Conservation (phyloP, 164 flowering plant genomes). For the Paratinospora sagittata region DNA sequence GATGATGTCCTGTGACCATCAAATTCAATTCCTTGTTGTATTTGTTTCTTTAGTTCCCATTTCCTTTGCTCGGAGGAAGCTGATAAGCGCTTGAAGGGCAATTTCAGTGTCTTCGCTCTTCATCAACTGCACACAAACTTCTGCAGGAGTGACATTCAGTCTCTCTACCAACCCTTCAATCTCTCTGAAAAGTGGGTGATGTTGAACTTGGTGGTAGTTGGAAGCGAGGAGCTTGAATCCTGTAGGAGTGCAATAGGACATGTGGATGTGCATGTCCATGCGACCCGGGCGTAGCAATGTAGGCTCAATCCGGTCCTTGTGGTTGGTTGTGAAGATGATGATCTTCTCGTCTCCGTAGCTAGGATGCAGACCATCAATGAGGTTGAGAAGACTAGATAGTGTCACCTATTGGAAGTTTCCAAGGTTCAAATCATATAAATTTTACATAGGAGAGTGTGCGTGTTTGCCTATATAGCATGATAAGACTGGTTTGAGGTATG, state of each 20-base stretch:
- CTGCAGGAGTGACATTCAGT: conserved; percentile 45
- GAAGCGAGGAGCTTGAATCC: conserved; percentile 38
- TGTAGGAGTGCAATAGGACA: conserved; percentile 44
- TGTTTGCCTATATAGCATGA: not conserved
- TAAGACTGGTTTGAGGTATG: not conserved
- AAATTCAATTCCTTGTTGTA: not conserved
- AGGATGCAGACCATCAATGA: conserved; percentile 42
- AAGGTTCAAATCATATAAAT: no score
- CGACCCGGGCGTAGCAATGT: conserved; percentile 44
- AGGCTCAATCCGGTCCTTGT: conserved; percentile 36
- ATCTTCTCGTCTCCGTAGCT: conserved; percentile 45
- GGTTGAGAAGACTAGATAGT: conserved; percentile 38
- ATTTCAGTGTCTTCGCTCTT: conserved; percentile 39
- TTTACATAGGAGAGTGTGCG: not conserved
- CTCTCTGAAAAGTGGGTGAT: conserved; percentile 28
- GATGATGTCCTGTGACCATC: not conserved
- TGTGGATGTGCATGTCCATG: conserved; percentile 46
- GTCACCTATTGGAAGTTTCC: conserved; percentile 21
- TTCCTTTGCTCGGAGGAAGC: conserved; percentile 31
- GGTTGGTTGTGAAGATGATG: conserved; percentile 44
- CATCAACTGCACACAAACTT: conserved; percentile 54
- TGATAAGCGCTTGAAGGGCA: conserved; percentile 31
- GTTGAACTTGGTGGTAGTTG: conserved; percentile 29
- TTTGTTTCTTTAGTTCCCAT: not conserved
- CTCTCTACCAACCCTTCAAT: conserved; percentile 21